Evolutionary conservation across 257 asterid genomes (phyloP).

Genomic region (Lycium ferocissimum): DNA sequence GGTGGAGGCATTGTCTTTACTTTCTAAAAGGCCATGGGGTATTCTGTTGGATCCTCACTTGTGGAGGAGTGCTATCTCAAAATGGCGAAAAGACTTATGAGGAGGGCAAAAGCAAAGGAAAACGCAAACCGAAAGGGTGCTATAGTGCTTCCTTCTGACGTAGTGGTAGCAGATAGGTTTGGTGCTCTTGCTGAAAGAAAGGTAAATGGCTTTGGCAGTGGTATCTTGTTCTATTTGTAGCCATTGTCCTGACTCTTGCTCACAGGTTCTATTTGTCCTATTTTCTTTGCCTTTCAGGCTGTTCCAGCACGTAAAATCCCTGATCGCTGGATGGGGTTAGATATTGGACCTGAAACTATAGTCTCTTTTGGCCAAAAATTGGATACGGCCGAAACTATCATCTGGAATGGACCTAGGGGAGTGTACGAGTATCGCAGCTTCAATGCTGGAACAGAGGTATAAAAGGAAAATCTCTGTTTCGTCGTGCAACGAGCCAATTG

Average conservation of each 20-base stretch:
- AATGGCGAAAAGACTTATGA: conserved; percentile 52
- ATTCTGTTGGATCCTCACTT: conserved; percentile 55
- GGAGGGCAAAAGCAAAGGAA: conserved; percentile 53
- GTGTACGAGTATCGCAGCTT: conserved; percentile 44
- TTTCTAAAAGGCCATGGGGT: conserved; percentile 58
- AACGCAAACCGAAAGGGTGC: conserved; percentile 26
- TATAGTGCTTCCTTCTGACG: conserved; percentile 54
- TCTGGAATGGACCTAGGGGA: conserved; percentile 67
- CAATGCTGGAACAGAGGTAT: no score
- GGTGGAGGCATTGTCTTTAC: conserved; percentile 65
- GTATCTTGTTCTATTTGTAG: neutral
- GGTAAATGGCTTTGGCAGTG: conserved; percentile 37
- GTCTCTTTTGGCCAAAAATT: conserved; percentile 49
- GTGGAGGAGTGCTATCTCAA: conserved; percentile 58
- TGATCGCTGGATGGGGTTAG: conserved; percentile 61
- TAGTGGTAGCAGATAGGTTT: conserved; percentile 54
- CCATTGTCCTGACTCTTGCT: conserved; percentile 26
- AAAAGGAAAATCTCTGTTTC: no score
- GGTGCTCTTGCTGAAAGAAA: conserved; percentile 54
- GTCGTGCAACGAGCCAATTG: no score
- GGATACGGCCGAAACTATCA: conserved; percentile 52
- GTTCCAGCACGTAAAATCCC: conserved; percentile 81
- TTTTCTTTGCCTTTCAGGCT: conserved; percentile 48
- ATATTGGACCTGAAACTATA: conserved; percentile 56
- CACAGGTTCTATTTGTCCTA: conserved; percentile 37